Evolutionary conservation across 2,329 filamentous ascomycete species (phyloP).

Genomic region (Mycogone perniciosa): DNA sequence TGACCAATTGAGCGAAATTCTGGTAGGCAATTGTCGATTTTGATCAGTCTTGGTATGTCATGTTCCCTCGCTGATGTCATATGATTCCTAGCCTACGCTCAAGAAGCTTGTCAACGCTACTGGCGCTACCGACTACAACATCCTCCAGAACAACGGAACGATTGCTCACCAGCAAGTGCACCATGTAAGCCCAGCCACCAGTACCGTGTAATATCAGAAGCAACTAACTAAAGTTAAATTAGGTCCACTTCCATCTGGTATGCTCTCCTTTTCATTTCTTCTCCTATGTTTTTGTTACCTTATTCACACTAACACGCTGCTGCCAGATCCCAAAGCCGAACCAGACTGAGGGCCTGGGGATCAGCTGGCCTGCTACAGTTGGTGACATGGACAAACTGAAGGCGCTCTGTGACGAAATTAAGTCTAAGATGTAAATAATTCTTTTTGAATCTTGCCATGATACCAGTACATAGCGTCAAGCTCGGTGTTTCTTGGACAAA

Average conservation of each 20-base stretch:
- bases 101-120: slow-evolving; percentile 80
- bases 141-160: slow-evolving; percentile 91
- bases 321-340: slow-evolving; percentile 88
- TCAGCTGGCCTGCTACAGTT: slow-evolving; percentile 71
- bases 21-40: slow-evolving; percentile 47
- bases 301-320: neutral
- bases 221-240: slow-evolving; percentile 7
- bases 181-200: slow-evolving; percentile 57
- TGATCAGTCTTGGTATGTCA: neutral
- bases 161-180: slow-evolving; percentile 89
- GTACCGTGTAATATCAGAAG: neutral
- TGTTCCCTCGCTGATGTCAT: neutral
- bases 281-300: neutral
- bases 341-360: slow-evolving; percentile 66
- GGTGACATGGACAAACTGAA: slow-evolving; percentile 79
- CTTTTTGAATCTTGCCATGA: slow-evolving; percentile 39
- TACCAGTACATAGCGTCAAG: too few relatives aligned
- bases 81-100: slow-evolving; percentile 37
- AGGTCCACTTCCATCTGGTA: slow-evolving; percentile 95
- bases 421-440: slow-evolving; percentile 70
- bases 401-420: slow-evolving; percentile 73
- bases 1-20: slow-evolving; percentile 72
- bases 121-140: slow-evolving; percentile 77
- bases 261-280: slow-evolving; percentile 17
- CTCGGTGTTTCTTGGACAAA: neutral